Evolutionary conservation across 2,329 filamentous ascomycete genomes (phyloP).

Genomic region (Celoporthe dispersa): DNA sequence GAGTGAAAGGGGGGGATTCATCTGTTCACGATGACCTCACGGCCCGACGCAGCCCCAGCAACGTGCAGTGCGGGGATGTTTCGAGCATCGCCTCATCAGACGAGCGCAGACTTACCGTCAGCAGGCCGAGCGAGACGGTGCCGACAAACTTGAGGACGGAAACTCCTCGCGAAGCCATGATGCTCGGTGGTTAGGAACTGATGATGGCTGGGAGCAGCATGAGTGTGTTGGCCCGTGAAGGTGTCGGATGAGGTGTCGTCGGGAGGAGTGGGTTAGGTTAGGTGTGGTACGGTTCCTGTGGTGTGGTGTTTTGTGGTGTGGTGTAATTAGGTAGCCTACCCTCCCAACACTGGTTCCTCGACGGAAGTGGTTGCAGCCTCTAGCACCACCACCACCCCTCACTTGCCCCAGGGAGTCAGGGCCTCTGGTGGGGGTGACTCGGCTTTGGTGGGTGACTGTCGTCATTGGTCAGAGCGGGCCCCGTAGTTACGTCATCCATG

Average conservation of each 20-base stretch:
- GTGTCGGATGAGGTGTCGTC: neutral
- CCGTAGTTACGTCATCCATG: neutral
- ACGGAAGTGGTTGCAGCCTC: neutral
- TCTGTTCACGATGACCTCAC: neutral
- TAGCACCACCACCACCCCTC: neutral
- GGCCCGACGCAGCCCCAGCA: neutral
- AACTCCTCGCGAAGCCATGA: constrained; percentile 71
- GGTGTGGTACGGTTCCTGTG: neutral
- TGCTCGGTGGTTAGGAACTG: constrained; percentile 33
- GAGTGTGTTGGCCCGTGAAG: constrained; percentile 10
- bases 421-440: neutral
- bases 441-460: neutral
- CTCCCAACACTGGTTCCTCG: neutral
- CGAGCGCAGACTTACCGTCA: constrained; percentile 69
- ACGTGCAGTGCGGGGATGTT: constrained; percentile 14
- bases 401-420: neutral
- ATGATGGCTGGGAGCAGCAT: constrained; percentile 23
- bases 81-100: neutral
- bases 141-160: constrained; percentile 90
- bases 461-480: neutral
- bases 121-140: constrained; percentile 82
- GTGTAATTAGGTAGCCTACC: neutral
- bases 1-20: constrained; percentile 14
- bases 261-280: neutral
- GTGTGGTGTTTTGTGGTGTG: constrained; percentile 6